These are phyloP conservation scores for Omphalea diandra DNA, from an alignment of 441 rosid species.

Conservation along the genomic window DNA sequence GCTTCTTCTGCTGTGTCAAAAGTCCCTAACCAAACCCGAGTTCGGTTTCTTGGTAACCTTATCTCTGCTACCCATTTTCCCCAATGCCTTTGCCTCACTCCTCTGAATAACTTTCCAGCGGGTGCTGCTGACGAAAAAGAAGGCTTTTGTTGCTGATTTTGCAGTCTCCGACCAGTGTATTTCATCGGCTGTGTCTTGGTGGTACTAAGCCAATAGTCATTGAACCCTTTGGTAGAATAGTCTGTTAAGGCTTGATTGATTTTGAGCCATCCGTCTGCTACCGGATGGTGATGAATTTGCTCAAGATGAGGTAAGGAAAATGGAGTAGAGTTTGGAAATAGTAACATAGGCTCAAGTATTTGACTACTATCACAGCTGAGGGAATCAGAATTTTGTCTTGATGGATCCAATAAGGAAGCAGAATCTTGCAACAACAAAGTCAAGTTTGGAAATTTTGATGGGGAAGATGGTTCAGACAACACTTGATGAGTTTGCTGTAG, in stretches of 20 bases:
- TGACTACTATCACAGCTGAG: conserved; percentile 21
- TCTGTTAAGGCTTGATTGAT: conserved; percentile 36
- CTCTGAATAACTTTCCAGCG: conserved; percentile 69
- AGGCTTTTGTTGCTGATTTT: conserved; percentile 37
- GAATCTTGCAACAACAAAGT: conserved; percentile 62
- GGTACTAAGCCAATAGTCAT: conserved; percentile 53
- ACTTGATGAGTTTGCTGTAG: conserved; percentile 19
- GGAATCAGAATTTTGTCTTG: conserved; percentile 28
- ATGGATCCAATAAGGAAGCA: conserved; percentile 19
- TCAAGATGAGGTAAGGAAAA: conserved; percentile 24
- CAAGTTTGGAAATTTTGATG: conserved; percentile 51
- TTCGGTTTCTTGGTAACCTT: conserved; percentile 74
- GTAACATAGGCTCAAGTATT: conserved; percentile 19
- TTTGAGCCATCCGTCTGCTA: conserved; percentile 42
- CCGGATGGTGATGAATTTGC: conserved; percentile 28
- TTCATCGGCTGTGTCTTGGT: conserved; percentile 74
- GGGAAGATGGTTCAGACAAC: conserved; percentile 39
- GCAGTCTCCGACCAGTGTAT: conserved; percentile 38
- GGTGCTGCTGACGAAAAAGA: conserved; percentile 26
- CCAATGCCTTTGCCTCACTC: conserved; percentile 91
- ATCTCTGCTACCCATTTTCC: conserved; percentile 96
- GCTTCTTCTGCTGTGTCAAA: conserved; percentile 85
- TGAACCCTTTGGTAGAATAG: conserved; percentile 39
- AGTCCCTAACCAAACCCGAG: conserved; percentile 87
- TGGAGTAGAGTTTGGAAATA: conserved; percentile 27